Evolutionary conservation across 169 alveolate species (phyloP), one percentile per base, ranked within the genome.

Genomic region (Plasmodium inui): DNA sequence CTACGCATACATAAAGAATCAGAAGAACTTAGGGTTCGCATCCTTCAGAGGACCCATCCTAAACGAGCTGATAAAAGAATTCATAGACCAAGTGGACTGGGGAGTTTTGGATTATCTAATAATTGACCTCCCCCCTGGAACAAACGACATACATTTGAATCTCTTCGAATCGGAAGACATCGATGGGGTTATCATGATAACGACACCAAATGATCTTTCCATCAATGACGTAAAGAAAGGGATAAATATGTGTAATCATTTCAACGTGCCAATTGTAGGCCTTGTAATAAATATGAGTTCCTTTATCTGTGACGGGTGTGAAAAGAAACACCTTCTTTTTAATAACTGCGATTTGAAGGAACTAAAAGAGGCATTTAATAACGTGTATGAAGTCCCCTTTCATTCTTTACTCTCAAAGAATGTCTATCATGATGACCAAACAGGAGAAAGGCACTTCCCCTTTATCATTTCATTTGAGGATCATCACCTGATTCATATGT

Each of bases 101-200:
- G 99, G 99, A n/a, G 98, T 97, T 14, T 95, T 99, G 79, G 99
- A 99, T 90, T 99, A 98, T 85, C 96, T 99, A 89, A 97, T 99
- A 14, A 96, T 99, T 53, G 99, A 99, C 96, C 95, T 99, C 84
- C 99, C 99, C 1, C 99, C 99, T 4, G 99, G 99, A 0, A 99
- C 99, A 8, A 99, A 99, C 53, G 99, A 99, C 94, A 98, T 99
- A 78, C 98, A 98, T 94, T 96, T 99, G 53, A 98, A 99, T 71
- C 96, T 99, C 46, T 98, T 99, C 85, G 98, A 98, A 92, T 98
- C 98, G 89, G 96, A 98, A 76, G 93, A 92, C 19, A 81, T 98
- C 8, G 96, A 96, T 88, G 99, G 98, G 6, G 98, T 95, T 34
- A 89, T 96, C 55, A 94, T 95, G 79, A 92, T 96, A 55, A 92